A percentile compares a stretch with the other conserved stretches of the same genome.
These are phyloP conservation scores for Tarenaya hassleriana DNA, from an alignment of 345 rosid genomes.

Conservation along the genomic window DNA sequence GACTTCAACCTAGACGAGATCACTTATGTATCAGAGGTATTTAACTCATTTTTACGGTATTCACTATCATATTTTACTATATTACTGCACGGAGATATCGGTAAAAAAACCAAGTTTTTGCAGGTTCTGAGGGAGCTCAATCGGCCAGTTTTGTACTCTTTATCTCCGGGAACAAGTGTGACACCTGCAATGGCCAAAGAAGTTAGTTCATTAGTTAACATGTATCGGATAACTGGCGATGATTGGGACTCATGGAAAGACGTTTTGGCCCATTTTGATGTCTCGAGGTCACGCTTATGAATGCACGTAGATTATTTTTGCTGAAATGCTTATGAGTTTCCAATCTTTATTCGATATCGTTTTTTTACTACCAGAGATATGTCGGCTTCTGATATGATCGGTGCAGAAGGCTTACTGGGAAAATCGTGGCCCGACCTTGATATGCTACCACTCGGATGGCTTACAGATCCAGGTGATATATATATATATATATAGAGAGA, in stretches of 20 bases:
- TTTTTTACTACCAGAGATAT: slow-evolving; percentile 47
- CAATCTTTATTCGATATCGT: slow-evolving; percentile 1
- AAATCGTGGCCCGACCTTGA: slow-evolving; percentile 92
- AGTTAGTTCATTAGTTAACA: slow-evolving; percentile 55
- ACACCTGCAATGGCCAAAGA: slow-evolving; percentile 76
- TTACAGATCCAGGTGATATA: slow-evolving; percentile 85
- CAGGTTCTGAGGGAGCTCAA: slow-evolving; percentile 68
- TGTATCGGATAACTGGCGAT: slow-evolving; percentile 90
- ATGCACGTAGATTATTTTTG: slow-evolving; percentile 11
- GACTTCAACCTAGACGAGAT: slow-evolving; percentile 71
- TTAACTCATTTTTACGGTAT: not conserved
- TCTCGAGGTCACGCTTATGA: slow-evolving; percentile 58
- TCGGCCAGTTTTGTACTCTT: slow-evolving; percentile 70
- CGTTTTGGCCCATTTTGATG: slow-evolving; percentile 66
- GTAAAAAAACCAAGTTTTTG: slow-evolving; percentile 9
- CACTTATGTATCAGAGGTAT: slow-evolving; percentile 60
- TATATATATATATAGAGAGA: no score
- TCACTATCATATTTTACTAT: slow-evolving; percentile 14
- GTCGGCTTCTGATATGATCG: slow-evolving; percentile 56
- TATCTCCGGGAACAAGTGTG: slow-evolving; percentile 88
- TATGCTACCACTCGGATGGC: slow-evolving; percentile 92
- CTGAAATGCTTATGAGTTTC: slow-evolving; percentile 8
- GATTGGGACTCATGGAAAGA: slow-evolving; percentile 96
- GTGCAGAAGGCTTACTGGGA: slow-evolving; percentile 56
- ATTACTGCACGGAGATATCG: slow-evolving; percentile 2